Evolutionary conservation across 148 eudicot species (phyloP).

Genomic region (Silene latifolia): DNA sequence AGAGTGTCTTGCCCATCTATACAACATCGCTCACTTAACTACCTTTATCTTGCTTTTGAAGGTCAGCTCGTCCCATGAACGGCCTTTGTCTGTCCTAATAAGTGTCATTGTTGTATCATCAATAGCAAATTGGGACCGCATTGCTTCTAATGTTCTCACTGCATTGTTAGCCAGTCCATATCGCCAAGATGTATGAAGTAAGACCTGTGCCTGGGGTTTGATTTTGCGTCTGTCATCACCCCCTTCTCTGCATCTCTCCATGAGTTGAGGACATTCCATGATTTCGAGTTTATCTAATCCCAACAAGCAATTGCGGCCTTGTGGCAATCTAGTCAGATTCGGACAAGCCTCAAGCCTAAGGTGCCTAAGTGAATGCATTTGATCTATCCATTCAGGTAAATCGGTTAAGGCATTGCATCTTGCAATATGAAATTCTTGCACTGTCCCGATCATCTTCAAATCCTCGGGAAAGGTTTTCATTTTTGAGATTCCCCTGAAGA

Average conservation of each 20-base stretch:
- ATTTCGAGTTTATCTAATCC: constrained; percentile 16
- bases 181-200: constrained; percentile 22
- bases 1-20: too few species aligned
- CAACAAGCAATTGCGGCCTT: not conserved
- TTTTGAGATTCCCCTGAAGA: constrained; percentile 12
- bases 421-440: constrained; percentile 2
- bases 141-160: constrained; percentile 2
- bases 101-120: not conserved
- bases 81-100: not conserved
- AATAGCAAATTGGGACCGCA: not conserved
- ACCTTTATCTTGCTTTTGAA: constrained; percentile 12
- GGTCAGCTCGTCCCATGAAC: constrained; percentile 11
- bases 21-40: too few species aligned
- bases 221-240: constrained; percentile 22
- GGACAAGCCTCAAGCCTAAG: constrained; percentile 19
- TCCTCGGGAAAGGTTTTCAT: not conserved
- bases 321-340: constrained; percentile 10
- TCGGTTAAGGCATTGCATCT: constrained; percentile 4
- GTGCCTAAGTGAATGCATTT: constrained; percentile 9
- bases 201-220: not conserved
- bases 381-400: constrained; percentile 14
- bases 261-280: constrained; percentile 16
- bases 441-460: not conserved
- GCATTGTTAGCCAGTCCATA: constrained; percentile 5
- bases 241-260: constrained; percentile 16